Evolutionary conservation across 2,329 filamentous ascomycete genomes (phyloP).

Genomic region (Didymella arachidicola): DNA sequence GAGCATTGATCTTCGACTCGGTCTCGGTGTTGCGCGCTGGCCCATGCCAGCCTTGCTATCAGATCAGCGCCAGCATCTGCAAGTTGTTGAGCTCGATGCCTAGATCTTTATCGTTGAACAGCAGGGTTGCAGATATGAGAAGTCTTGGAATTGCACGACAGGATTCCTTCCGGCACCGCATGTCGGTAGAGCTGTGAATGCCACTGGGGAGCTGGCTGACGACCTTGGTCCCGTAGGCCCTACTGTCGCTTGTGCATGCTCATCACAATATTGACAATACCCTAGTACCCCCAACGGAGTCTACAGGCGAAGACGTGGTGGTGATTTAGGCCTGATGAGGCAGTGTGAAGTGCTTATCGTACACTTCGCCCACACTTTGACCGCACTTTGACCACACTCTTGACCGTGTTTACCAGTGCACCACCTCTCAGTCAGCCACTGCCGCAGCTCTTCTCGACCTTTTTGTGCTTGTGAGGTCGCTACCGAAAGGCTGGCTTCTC

Average conservation of each 20-base stretch:
- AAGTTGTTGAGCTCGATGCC: constrained; percentile 5
- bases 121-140: constrained; percentile 1
- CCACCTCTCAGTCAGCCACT: constrained; percentile 16
- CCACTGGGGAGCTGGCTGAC: background rate
- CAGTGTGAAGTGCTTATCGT: constrained; percentile 1
- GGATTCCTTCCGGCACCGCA: background rate
- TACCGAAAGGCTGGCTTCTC: background rate
- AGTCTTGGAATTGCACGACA: background rate
- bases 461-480: constrained; percentile 2
- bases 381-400: constrained; percentile 4
- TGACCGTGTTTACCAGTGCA: constrained; percentile 1
- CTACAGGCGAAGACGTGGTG: constrained; percentile 3
- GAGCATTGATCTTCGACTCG: constrained; percentile 7
- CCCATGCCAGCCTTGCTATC: constrained; percentile 16
- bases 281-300: constrained; percentile 3
- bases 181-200: background rate
- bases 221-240: background rate
- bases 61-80: constrained; percentile 9
- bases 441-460: constrained; percentile 2
- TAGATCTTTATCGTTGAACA: constrained; percentile 1
- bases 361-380: constrained; percentile 6
- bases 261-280: constrained; percentile 10
- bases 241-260: constrained; percentile 11
- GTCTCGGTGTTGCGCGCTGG: background rate
- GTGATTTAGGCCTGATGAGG: background rate